These are phyloP conservation scores for Cryptococcus neoformans DNA, from an alignment of 1,284 basidiomycete genomes.

Conservation along the genomic window DNA sequence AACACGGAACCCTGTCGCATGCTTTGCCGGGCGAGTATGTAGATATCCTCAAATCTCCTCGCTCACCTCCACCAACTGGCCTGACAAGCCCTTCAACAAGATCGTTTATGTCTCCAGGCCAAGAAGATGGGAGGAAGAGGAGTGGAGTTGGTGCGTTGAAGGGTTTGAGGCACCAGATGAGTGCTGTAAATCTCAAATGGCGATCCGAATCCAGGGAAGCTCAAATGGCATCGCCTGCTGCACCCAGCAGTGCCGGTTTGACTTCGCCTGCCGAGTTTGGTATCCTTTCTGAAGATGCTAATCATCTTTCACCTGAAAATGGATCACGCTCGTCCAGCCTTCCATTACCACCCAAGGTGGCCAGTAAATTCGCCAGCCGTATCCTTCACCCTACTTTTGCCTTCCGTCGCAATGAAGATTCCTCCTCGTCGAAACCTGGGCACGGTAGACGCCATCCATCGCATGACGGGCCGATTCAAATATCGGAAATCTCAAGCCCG, in stretches of 20 bases:
- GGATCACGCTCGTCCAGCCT: not conserved
- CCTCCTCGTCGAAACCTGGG: not conserved
- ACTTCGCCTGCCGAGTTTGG: slow-evolving; percentile 9
- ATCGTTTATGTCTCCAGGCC: not conserved
- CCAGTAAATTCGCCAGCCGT: slow-evolving; percentile 7
- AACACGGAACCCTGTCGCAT: slow-evolving; percentile 18
- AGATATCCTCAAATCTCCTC: slow-evolving; percentile 21
- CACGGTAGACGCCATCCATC: slow-evolving; percentile 7
- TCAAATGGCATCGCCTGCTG: slow-evolving; percentile 3
- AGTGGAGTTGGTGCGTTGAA: slow-evolving; percentile 13
- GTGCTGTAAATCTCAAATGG: slow-evolving; percentile 18
- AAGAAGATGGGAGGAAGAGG: slow-evolving; percentile 7
- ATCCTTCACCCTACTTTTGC: slow-evolving; percentile 8
- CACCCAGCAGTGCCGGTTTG: not conserved
- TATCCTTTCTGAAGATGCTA: not conserved
- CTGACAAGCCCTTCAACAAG: not conserved
- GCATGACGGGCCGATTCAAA: slow-evolving; percentile 6
- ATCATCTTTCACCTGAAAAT: not conserved
- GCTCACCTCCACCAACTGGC: not conserved
- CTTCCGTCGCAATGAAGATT: slow-evolving; percentile 9
- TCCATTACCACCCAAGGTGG: slow-evolving; percentile 1
- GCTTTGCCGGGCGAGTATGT: slow-evolving; percentile 31
- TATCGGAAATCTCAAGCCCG: slow-evolving; percentile 6
- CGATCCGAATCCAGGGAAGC: slow-evolving; percentile 6
- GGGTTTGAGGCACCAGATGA: slow-evolving; percentile 24